Evolutionary conservation across 495 filamentous ascomycete genomes (phyloP), one percentile per base, ranked within the genome.

Genomic region (Talaromyces borbonicus): DNA sequence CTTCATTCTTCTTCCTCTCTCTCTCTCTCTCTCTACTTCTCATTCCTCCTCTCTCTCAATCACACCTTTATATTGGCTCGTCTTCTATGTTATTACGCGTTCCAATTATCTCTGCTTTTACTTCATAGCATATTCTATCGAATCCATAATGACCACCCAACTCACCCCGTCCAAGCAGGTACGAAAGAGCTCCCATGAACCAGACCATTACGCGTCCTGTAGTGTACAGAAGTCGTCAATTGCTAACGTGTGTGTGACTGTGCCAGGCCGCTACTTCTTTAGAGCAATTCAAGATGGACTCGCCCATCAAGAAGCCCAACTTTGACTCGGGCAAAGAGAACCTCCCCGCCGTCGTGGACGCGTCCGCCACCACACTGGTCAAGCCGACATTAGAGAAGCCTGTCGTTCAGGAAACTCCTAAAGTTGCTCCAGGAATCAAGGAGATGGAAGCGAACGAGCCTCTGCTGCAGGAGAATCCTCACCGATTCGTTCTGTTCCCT

Each of bases 401-500:
- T 44, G 52, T 59, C 14, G 47, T 49, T 4, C 24, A 42, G 18
- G 65, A 69, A 46, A 51, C 48, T 18, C 29, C 61, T 49, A 70
- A 68, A 56, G 75, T 78, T 38, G 79, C 78, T 49, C 57, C 72
- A 46, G 74, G 72, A 16, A 77, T 84, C 60, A 84, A 85, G 66
- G 59, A 78, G 15, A 69, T 84, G 46, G 84, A 94, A 66, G 75
- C 75, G 43, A 77, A 85, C 37, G 92, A 98, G 75, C 92, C 92
- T 38, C 74, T 98, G 48, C 81, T 98, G 20, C 85, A 85, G 60
- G 92, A 96, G 72, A 98, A 98, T 71, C 84, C 88, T 53, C 78
- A 95, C 51, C 87, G 92, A 53, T 98, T 97, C 61, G 92, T 98
- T 45, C 75, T 98, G 39, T 98, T 98, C 69, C 92, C 92, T 49